phyloP scores from a whole-genome alignment of 805 yeast species.

The Tetrapisispora taiwanensis region DNA sequence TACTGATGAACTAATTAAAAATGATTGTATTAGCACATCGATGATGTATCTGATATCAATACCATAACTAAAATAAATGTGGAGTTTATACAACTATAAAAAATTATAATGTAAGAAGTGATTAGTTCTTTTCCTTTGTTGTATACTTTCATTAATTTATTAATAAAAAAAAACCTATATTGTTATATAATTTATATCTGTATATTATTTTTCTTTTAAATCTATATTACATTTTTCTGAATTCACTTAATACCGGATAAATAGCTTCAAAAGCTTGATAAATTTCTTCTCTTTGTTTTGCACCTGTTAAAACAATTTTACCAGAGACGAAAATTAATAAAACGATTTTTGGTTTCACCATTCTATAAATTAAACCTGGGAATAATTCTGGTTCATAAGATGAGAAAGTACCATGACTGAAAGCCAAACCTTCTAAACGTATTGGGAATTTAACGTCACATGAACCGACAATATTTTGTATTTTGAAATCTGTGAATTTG shows the following conservation, averaged over 20 bases:
- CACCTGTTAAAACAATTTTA: constrained; percentile 95
- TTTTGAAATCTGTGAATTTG: constrained; percentile 94
- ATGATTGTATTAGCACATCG: no score
- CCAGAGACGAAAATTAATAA: constrained; percentile 93
- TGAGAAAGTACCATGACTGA: constrained; percentile 96
- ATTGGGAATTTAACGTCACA: constrained; percentile 98
- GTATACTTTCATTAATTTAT: no score
- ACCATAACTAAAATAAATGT: no score
- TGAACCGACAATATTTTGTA: constrained; percentile 95
- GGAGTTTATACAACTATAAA: no score
- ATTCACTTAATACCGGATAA: constrained; percentile 96
- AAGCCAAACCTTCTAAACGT: constrained; percentile 93
- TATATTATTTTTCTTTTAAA: neutral
- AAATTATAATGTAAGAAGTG: no score
- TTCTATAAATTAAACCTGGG: constrained; percentile 96
- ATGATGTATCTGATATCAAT: no score
- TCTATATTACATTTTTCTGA: constrained; percentile 52
- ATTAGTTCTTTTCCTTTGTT: no score
- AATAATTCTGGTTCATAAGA: constrained; percentile 96
- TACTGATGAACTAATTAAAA: no score
- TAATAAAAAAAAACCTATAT: no score
- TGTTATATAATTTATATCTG: neutral
- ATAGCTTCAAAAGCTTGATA: constrained; percentile 97
- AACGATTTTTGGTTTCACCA: constrained; percentile 98
- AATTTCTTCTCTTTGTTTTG: constrained; percentile 96